Percentiles rank a stretch among this genome's conserved stretches.
phyloP scores from a whole-genome alignment of 495 filamentous ascomycete genomes.

The Xylaria intraflava region DNA sequence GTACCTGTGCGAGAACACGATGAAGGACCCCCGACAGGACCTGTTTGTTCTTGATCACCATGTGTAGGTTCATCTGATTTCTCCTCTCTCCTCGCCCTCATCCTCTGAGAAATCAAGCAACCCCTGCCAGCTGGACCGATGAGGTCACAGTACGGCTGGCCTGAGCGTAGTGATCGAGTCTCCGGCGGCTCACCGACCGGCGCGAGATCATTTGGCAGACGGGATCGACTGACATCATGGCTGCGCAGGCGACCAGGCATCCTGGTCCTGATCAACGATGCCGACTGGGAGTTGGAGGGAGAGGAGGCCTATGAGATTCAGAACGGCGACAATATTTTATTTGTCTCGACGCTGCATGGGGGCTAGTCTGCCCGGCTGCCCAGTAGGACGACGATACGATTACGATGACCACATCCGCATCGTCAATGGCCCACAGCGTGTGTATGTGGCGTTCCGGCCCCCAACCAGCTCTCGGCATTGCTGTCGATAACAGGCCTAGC shows the following conservation, averaged over 20 bases:
- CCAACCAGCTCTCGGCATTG: background rate
- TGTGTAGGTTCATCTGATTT: conserved; percentile 55
- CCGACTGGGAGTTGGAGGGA: conserved; percentile 96
- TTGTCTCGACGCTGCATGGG: conserved; percentile 96
- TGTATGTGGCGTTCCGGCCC: conserved; percentile 1
- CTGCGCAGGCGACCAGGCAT: conserved; percentile 80
- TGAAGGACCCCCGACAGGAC: conserved; percentile 81
- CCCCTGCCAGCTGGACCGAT: background rate
- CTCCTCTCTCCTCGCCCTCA: background rate
- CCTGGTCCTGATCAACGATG: conserved; percentile 93
- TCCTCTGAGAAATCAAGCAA: background rate
- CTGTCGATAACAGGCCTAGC: background rate
- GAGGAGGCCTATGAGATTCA: conserved; percentile 84
- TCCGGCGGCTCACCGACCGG: background rate
- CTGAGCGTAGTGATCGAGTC: background rate
- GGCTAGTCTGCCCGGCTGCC: conserved; percentile 45
- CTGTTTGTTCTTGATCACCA: conserved; percentile 82
- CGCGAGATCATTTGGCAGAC: background rate
- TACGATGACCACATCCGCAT: background rate
- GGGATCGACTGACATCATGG: conserved; percentile 2
- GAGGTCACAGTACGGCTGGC: background rate
- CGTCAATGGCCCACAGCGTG: background rate
- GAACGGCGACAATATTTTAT: conserved; percentile 77
- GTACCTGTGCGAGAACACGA: conserved; percentile 73
- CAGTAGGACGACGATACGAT: background rate